These are phyloP conservation scores for Chlorella sp. DNA, from an alignment of 139 green algal species.

Conservation along the genomic window DNA sequence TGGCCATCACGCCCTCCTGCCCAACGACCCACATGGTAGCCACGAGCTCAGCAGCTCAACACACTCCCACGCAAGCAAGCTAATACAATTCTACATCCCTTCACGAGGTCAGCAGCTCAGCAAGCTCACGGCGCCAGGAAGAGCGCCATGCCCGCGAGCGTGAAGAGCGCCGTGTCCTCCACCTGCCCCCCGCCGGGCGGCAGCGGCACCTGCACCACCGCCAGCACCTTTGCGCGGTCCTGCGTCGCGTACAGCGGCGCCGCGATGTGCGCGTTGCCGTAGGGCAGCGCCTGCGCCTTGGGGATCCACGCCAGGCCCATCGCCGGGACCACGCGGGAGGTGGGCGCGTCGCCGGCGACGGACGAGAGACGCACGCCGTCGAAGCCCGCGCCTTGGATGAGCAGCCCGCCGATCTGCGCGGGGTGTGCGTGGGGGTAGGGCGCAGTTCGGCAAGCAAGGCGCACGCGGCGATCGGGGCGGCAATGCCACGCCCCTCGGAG, in stretches of 20 bases:
- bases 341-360: conserved; percentile 21
- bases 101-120: not conserved
- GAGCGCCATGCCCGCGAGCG: conserved; percentile 37
- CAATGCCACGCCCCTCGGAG: not conserved
- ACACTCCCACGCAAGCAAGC: no score
- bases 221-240: conserved; percentile 31
- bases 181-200: not conserved
- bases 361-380: conserved; percentile 22
- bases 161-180: conserved; percentile 29
- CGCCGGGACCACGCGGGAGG: conserved; percentile 19
- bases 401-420: conserved; percentile 16
- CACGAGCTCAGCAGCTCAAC: no score
- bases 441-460: no score
- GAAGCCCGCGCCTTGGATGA: conserved; percentile 33
- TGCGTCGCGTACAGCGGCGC: conserved; percentile 38
- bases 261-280: conserved; percentile 24
- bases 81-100: not conserved
- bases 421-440: no score
- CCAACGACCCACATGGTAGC: no score
- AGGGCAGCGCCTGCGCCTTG: conserved; percentile 29
- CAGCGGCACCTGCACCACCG: conserved; percentile 53
- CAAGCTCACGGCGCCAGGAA: conserved; percentile 31
- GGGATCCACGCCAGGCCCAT: conserved; percentile 44
- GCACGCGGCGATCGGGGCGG: not conserved
- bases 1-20: no score